Conservation (phyloP, 768 basidiomycete genomes). For the Calocera cornea region DNA sequence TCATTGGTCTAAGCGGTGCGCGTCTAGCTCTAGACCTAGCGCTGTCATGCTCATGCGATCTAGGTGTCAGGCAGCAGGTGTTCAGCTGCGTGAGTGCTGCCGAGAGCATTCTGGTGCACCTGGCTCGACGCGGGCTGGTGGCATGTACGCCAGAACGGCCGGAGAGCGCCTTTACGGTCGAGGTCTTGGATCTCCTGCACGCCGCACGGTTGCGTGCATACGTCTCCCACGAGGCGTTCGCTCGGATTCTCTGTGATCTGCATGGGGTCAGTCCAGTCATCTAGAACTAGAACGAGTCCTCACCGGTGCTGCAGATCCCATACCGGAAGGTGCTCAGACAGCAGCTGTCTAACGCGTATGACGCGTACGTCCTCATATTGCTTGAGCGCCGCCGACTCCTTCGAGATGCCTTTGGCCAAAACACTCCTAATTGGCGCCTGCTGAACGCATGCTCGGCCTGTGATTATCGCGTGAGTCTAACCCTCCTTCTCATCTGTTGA, state of each 20-base stretch:
- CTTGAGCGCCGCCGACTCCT: background rate
- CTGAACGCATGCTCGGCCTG: background rate
- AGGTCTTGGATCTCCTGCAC: background rate
- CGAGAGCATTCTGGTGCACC: background rate
- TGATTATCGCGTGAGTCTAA: background rate
- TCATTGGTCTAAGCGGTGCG: background rate
- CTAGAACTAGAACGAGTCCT: background rate
- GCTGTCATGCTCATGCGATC: background rate
- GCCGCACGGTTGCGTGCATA: background rate
- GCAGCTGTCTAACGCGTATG: background rate
- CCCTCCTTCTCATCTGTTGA: background rate
- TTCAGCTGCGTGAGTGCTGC: background rate
- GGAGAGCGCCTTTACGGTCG: background rate
- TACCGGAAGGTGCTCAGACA: background rate
- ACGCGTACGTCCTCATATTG: background rate
- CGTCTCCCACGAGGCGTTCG: background rate
- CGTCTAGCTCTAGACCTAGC: background rate
- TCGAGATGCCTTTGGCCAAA: background rate
- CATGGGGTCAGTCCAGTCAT: background rate
- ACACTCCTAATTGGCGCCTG: background rate
- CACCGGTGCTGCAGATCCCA: background rate
- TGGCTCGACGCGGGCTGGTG: background rate
- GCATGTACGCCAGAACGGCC: background rate
- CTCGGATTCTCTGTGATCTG: background rate
- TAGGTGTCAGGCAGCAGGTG: background rate